These are phyloP conservation scores for Paulownia fortunei DNA, from an alignment of 257 asterid species.

Conservation along the genomic window DNA sequence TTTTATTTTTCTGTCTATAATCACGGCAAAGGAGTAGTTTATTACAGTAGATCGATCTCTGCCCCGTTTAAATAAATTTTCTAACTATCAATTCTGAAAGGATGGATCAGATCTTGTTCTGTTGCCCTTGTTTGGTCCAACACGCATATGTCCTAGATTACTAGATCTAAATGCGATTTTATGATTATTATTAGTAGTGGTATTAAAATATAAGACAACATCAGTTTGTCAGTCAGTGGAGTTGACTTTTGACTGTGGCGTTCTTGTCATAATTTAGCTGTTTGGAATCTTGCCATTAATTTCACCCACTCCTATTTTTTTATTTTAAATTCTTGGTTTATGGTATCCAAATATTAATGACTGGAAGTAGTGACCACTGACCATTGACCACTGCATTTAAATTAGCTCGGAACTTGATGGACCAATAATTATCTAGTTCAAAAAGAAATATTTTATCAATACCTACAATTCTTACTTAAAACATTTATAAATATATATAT, in stretches of 20 bases:
- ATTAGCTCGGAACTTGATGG: too few relatives aligned
- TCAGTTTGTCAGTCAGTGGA: conserved; percentile 31
- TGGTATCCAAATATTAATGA: neutral
- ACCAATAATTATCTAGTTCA: too few relatives aligned
- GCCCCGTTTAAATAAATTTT: conserved; percentile 15
- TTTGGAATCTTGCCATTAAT: conserved; percentile 44
- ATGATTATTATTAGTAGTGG: neutral
- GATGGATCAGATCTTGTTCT: conserved; percentile 43
- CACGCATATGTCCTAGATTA: conserved; percentile 7
- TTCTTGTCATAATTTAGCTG: conserved; percentile 27
- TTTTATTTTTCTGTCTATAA: neutral
- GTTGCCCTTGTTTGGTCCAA: conserved; percentile 31
- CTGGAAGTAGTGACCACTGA: neutral
- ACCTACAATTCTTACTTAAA: too few relatives aligned
- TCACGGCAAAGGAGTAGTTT: neutral
- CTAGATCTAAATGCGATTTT: conserved; percentile 28
- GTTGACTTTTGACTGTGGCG: conserved; percentile 49
- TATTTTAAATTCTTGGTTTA: neutral
- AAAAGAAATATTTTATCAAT: too few relatives aligned
- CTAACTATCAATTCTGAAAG: conserved; percentile 34
- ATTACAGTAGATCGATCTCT: conserved; percentile 5
- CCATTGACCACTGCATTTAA: conserved; percentile 24
- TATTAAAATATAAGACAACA: conserved; percentile 5
- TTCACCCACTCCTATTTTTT: conserved; percentile 38
- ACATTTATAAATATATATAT: too few relatives aligned